Base-by-base conservation (phyloP, 1,284 basidiomycete genomes). In the Sutorius eximius region DNA sequence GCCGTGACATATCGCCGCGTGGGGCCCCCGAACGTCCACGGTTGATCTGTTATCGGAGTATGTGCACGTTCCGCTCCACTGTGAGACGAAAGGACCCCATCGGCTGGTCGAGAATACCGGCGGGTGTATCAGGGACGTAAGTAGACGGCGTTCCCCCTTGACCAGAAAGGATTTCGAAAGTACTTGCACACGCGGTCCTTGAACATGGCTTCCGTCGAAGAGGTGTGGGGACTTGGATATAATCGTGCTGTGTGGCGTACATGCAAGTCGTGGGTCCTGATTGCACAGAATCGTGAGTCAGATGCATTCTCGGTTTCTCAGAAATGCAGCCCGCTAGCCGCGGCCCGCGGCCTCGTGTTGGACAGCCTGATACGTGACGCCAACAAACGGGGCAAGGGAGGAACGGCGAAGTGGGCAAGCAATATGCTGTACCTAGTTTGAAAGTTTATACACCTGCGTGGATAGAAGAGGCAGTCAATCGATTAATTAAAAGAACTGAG, bases 291-390 rank as follows among this genome's bases (percentile, higher is more conserved):
- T 48, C 30, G 15, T 18, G 32, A 44, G 41, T 34, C 42, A 41
- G 32, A 20, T 29, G 45, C 13, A 18, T 42, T 33, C 24, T 43
- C 18, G 47, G 49, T 43, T 55, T 36, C 42, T 13, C 37, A 34
- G 37, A 18, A n/a, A 32, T 37, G 7, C 16, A 16, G 22, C 40
- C 36, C 24, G 33, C 12, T 44, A 45, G 24, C 61, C 52, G 53
- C 20, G 53, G 56, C 0, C 55, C 64, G 61, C 62, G 62, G 66
- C 64, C 61, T 66, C 61, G 57, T 59, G 63, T 53, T 3, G 13
- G 9, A 29, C 33, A 24, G 51, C 33, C 43, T 46, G 47, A 58
- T 53, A 20, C 52, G 50, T 33, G 53, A 43, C 52, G 54, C 32
- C 27, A 38, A 50, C 41, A 8, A 54, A 52, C 37, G 44, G 49